Base-by-base conservation (phyloP, 2,329 filamentous ascomycete species). In the Bipolaris victoriae region DNA sequence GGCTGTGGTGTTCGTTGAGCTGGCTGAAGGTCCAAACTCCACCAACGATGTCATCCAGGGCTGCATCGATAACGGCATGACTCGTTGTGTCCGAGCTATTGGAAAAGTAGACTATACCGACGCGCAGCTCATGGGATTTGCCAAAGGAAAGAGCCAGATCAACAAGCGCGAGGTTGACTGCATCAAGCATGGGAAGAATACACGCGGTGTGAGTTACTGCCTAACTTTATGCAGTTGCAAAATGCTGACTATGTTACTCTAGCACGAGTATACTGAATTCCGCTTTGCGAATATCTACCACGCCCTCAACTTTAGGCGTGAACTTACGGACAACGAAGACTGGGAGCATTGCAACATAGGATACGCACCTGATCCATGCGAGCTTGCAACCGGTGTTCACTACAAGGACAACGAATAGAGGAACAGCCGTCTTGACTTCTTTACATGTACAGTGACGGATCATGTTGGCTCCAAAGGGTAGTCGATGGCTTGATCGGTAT, bases 261-360 rank as follows among this genome's bases (percentile, higher is more conserved):
- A 82, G 80, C 70, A 73, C 31, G 74, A 76, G 39, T 77, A 72
- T 31, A 76, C 82, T n/a, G 71, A 77, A 29, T 82, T 83, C 63
- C 79, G 80, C 7, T 83, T 84, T 66, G 76, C 72, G 41, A 79
- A 74, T 58, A 79, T 83, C 55, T 71, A 75, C 22, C 70, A 82
- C 51, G 81, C 81, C 0, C 74, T 81, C 15, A 71, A 70, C 18
- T 83, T 84, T 73, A 78, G 76, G 53, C 68, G 71, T 2, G 55
- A 69, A 22, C 67, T 83, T 11, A 54, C 70, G 41, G 71, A 75
- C 16, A 71, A 79, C 37, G 69, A 78, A 22, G 76, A 80, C 2
- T 83, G 79, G 78, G 79, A 82, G 60, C 74, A 76, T 16, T 81
- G 80, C 67, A 78, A 72, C 18, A 72, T 82, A 49, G 61, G 68